Evolutionary conservation across 345 rosid genomes (phyloP).

Genomic region (Trapa bicornis): DNA sequence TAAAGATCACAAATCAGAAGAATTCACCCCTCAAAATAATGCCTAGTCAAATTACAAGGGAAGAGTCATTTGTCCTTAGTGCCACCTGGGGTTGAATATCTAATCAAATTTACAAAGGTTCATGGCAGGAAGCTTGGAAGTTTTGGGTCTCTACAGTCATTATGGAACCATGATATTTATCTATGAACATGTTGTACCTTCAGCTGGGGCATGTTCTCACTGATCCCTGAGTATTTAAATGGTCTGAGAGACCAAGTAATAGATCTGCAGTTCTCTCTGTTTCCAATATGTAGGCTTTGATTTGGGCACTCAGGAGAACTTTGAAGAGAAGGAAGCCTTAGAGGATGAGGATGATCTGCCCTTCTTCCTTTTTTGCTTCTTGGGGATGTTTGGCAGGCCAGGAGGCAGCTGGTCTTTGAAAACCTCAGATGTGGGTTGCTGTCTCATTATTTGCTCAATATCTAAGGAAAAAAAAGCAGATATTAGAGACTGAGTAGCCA

Average conservation of each 20-base stretch:
- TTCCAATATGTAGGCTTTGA: conserved; percentile 20
- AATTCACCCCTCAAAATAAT: too few relatives aligned
- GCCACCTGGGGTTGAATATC: too few relatives aligned
- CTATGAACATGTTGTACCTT: too few relatives aligned
- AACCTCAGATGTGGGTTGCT: conserved; percentile 17
- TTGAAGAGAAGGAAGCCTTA: conserved; percentile 24
- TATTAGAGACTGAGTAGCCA: neutral
- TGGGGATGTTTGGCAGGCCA: conserved; percentile 28
- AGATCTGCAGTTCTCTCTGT: conserved; percentile 10
- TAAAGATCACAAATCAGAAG: too few relatives aligned
- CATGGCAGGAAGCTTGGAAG: too few relatives aligned
- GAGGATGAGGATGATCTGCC: conserved; percentile 26
- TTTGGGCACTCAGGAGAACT: conserved; percentile 23
- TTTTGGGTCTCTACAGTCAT: too few relatives aligned
- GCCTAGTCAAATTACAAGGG: too few relatives aligned
- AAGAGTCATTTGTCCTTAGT: too few relatives aligned
- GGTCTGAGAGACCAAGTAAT: conserved; percentile 4
- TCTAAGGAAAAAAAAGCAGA: conserved; percentile 13
- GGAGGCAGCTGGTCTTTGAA: conserved; percentile 19
- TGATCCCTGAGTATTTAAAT: neutral
- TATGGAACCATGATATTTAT: too few relatives aligned
- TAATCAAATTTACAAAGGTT: too few relatives aligned
- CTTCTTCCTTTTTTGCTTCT: conserved; percentile 42
- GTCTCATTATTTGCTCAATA: conserved; percentile 24
- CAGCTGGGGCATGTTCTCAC: too few relatives aligned